Percentiles rank a stretch among this genome's conserved stretches.
Evolutionary conservation across 371 early-diverging fungal genomes (phyloP).

Genomic region (Coemansia sp.): DNA sequence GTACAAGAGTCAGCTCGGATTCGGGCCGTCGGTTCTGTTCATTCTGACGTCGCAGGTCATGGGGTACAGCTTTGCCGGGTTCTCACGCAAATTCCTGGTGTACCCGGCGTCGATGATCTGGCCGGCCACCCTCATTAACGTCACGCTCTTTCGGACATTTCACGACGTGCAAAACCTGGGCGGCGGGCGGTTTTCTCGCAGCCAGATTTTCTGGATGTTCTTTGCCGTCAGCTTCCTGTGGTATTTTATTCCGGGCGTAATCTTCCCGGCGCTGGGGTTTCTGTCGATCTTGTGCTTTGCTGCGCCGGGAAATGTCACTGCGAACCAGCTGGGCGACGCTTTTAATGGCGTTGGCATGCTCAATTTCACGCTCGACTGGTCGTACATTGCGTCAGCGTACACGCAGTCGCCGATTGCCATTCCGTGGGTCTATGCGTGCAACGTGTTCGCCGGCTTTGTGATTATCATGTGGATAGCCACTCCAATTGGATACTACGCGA

Average conservation of each 20-base stretch:
- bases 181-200: constrained; percentile 52
- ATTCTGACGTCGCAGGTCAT: constrained; percentile 72
- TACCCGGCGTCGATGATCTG: constrained; percentile 84
- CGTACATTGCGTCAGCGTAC: constrained; percentile 59
- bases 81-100: constrained; percentile 74
- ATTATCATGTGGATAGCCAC: constrained; percentile 72
- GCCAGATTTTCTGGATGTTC: constrained; percentile 63
- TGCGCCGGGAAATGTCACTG: constrained; percentile 56
- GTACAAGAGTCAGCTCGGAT: constrained; percentile 63
- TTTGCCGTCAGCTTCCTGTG: constrained; percentile 57
- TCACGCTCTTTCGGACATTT: constrained; percentile 72
- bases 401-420: constrained; percentile 66
- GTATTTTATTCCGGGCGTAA: constrained; percentile 77
- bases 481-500: constrained; percentile 69
- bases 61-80: constrained; percentile 84
- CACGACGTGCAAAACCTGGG: constrained; percentile 64
- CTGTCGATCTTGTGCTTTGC: constrained; percentile 77
- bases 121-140: constrained; percentile 70
- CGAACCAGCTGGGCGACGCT: constrained; percentile 66
- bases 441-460: constrained; percentile 66
- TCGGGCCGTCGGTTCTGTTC: constrained; percentile 58
- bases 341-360: constrained; percentile 69
- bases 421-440: constrained; percentile 71
- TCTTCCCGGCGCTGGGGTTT: constrained; percentile 67
- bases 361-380: constrained; percentile 76